Base-by-base conservation (phyloP, 768 basidiomycete genomes). In the Phanerochaete sordida region DNA sequence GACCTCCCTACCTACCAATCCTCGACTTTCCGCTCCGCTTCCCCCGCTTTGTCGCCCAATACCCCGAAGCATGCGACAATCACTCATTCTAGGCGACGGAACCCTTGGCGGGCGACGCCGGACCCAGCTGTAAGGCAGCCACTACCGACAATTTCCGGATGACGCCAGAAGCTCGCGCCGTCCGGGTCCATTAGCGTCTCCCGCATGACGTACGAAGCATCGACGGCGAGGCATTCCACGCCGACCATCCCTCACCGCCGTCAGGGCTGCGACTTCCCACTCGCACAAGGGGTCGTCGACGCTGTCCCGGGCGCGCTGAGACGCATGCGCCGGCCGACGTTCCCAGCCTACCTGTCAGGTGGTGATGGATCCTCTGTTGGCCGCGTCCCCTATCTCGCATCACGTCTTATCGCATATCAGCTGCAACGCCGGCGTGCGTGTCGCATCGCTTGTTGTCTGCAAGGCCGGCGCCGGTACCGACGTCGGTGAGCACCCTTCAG, bases 331-430 rank as follows among this genome's bases (percentile, higher is more conserved):
- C 31, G 50, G 16, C 53, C 35, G 53, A 54, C 31, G 21, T 54
- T 54, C 53, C 33, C 53, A 54, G 53, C 53, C 33, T n/a, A 16
- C 13, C 23, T 33, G 53, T 54, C 53, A 59, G 49, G 48, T 59
- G 58, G 21, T 52, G 47, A 26, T 37, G 33, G 57, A 30, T 12
- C 49, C 53, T 37, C 43, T 26, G 53, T 23, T 39, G 53, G 35
- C 24, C 23, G 37, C n/a, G 30, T n/a, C 47, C 47, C 53, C 52
- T 43, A 60, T 60, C 59, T 48, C 48, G 52, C 52, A 60, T 60
- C 59, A 60, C 3, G 26, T 28, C 52, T 60, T 60, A 60, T 60
- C 59, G 59, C 13, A 30, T 60, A 60, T 60, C 59, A 55, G 21
- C 37, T 15, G 58, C 59, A 43, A 39, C 59, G 59, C 37, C 51